phyloP scores from a whole-genome alignment of 345 rosid species.

The Microcos paniculata region DNA sequence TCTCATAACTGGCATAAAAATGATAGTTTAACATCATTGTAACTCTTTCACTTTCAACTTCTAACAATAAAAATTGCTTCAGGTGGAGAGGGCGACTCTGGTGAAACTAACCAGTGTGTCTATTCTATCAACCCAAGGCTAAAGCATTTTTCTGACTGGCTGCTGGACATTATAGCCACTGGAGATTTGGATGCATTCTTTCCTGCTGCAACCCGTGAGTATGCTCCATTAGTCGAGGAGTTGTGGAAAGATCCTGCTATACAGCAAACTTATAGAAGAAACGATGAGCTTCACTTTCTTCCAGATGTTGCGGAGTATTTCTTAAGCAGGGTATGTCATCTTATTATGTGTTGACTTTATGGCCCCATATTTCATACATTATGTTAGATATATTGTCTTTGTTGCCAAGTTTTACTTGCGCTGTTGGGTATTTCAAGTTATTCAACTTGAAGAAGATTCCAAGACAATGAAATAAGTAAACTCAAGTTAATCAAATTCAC shows the following conservation, averaged over 20 bases:
- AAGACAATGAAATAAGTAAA: not conserved
- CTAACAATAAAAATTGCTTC: constrained; percentile 17
- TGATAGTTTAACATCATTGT: not conserved
- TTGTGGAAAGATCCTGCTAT: constrained; percentile 97
- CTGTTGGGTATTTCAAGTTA: not conserved
- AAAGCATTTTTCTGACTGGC: constrained; percentile 98
- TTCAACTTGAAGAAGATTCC: not conserved
- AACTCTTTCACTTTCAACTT: not conserved
- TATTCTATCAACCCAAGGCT: constrained; percentile 88
- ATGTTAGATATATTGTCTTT: not conserved
- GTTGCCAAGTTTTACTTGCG: not conserved
- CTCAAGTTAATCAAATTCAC: constrained; percentile 1
- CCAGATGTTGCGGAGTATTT: constrained; percentile 94
- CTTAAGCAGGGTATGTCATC: constrained; percentile 70
- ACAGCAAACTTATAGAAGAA: constrained; percentile 84
- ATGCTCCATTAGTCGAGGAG: constrained; percentile 97
- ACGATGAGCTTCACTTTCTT: constrained; percentile 93
- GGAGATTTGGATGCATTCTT: constrained; percentile 98
- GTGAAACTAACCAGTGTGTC: constrained; percentile 47
- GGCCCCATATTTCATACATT: not conserved
- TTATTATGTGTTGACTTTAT: not conserved
- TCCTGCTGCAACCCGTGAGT: constrained; percentile 99
- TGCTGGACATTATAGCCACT: constrained; percentile 94
- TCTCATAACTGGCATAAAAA: not conserved
- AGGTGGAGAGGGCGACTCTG: constrained; percentile 48